Conservation (phyloP, 2,329 filamentous ascomycete genomes). For the Pestalotiopsis sp. region DNA sequence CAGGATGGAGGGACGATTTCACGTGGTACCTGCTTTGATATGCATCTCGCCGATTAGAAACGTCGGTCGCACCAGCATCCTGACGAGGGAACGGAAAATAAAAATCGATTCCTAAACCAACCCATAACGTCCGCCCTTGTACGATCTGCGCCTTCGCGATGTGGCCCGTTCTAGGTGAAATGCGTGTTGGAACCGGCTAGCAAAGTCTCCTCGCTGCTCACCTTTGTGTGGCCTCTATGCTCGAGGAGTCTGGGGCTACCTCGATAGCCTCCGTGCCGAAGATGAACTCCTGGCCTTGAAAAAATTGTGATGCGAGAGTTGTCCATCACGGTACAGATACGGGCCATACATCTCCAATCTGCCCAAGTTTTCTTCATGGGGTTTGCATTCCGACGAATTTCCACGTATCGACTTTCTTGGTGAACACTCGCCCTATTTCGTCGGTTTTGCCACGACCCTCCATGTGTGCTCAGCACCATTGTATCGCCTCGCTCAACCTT, state of each 20-base stretch:
- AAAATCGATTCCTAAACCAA: constrained; percentile 11
- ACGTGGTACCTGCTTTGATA: constrained; percentile 29
- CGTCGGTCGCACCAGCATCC: constrained; percentile 12
- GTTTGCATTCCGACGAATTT: neutral
- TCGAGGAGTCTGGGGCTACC: constrained; percentile 57
- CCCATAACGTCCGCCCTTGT: neutral
- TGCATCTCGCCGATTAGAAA: constrained; percentile 29
- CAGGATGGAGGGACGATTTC: constrained; percentile 19
- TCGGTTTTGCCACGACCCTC: neutral
- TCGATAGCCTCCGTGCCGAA: constrained; percentile 60
- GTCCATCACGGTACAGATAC: constrained; percentile 65
- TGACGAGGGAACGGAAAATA: constrained; percentile 15
- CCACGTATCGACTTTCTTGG: neutral
- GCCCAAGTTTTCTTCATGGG: neutral
- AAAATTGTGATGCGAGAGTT: constrained; percentile 60
- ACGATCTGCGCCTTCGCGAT: neutral
- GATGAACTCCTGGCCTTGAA: constrained; percentile 57
- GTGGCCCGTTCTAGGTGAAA: neutral
- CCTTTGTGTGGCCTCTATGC: constrained; percentile 39
- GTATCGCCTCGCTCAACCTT: too few species aligned
- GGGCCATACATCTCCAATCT: constrained; percentile 51
- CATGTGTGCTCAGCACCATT: too few species aligned
- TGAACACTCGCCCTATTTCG: neutral
- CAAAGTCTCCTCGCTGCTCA: constrained; percentile 54
- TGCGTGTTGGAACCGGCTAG: constrained; percentile 45